phyloP scores from a whole-genome alignment of 2,329 filamentous ascomycete species.

The Ceratocystis ficicola region DNA sequence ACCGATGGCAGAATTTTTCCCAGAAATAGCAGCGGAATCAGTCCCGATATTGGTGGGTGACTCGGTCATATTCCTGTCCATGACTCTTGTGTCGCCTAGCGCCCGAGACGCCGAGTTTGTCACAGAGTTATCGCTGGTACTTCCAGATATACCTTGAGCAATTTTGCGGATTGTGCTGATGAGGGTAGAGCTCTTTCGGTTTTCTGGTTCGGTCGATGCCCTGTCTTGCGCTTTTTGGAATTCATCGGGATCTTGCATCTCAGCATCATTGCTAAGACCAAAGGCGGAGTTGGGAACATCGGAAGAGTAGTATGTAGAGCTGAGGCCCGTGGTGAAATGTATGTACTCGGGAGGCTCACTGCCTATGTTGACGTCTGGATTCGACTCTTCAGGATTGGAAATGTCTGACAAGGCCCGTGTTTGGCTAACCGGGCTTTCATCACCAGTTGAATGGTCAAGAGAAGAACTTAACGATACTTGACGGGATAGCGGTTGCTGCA shows the following conservation, averaged over 20 bases:
- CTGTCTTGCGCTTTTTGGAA: slow-evolving; percentile 14
- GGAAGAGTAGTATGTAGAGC: slow-evolving; percentile 21
- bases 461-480: background rate
- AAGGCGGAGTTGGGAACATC: slow-evolving; percentile 22
- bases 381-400: background rate
- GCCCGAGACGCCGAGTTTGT: background rate
- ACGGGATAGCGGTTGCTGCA: background rate
- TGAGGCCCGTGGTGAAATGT: slow-evolving; percentile 11
- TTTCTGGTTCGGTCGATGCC: slow-evolving; percentile 2
- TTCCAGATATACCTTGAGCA: slow-evolving; percentile 16
- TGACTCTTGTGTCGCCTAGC: slow-evolving; percentile 6
- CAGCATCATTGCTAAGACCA: slow-evolving; percentile 17
- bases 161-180: slow-evolving; percentile 14
- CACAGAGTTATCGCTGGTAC: slow-evolving; percentile 5
- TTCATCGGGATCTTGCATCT: slow-evolving; percentile 13
- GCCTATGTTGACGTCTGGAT: background rate
- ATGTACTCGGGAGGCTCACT: slow-evolving; percentile 15
- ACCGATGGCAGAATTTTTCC: background rate
- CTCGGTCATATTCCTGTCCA: slow-evolving; percentile 18
- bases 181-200: slow-evolving; percentile 13
- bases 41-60: slow-evolving; percentile 27
- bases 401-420: background rate
- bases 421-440: background rate
- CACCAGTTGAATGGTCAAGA: background rate
- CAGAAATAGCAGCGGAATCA: slow-evolving; percentile 19